A percentile compares a stretch with the other conserved stretches of the same genome.
phyloP scores from a whole-genome alignment of 2,329 filamentous ascomycete species.

The Diaporthe amygdali region DNA sequence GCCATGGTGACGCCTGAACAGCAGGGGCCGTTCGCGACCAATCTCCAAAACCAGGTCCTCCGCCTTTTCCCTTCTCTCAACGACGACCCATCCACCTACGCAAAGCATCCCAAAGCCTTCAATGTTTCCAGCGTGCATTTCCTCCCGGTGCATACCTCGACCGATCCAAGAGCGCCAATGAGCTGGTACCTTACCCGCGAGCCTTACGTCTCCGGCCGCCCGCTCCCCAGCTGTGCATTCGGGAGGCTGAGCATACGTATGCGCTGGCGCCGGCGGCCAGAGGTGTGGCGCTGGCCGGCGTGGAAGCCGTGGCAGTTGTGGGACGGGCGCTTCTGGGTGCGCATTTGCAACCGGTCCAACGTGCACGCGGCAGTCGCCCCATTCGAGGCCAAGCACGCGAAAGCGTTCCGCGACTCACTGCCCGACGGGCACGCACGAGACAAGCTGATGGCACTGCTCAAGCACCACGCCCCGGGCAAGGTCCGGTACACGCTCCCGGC shows the following conservation, averaged over 20 bases:
- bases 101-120: constrained; percentile 39
- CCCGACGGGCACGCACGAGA: constrained; percentile 32
- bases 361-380: constrained; percentile 51
- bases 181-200: constrained; percentile 53
- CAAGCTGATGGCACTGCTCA: constrained; percentile 49
- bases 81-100: constrained; percentile 15
- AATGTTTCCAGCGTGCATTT: constrained; percentile 54
- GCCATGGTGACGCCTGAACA: constrained; percentile 55
- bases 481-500: constrained; percentile 61
- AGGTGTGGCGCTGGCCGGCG: constrained; percentile 32
- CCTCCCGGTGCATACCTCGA: constrained; percentile 38
- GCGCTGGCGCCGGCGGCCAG: constrained; percentile 5
- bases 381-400: constrained; percentile 48
- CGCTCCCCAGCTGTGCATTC: constrained; percentile 33
- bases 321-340: constrained; percentile 69
- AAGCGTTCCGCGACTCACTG: constrained; percentile 54
- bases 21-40: constrained; percentile 45
- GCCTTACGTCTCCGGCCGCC: constrained; percentile 48
- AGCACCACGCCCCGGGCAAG: constrained; percentile 58
- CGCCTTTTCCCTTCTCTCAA: constrained; percentile 54
- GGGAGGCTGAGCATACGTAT: constrained; percentile 26
- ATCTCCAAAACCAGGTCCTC: constrained; percentile 51
- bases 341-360: constrained; percentile 48
- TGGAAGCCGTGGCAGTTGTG: constrained; percentile 49
- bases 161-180: constrained; percentile 21